A percentile compares a stretch with the other conserved stretches of the same genome.
phyloP scores from a whole-genome alignment of 2,329 filamentous ascomycete species.

The Grosmannia serpens region DNA sequence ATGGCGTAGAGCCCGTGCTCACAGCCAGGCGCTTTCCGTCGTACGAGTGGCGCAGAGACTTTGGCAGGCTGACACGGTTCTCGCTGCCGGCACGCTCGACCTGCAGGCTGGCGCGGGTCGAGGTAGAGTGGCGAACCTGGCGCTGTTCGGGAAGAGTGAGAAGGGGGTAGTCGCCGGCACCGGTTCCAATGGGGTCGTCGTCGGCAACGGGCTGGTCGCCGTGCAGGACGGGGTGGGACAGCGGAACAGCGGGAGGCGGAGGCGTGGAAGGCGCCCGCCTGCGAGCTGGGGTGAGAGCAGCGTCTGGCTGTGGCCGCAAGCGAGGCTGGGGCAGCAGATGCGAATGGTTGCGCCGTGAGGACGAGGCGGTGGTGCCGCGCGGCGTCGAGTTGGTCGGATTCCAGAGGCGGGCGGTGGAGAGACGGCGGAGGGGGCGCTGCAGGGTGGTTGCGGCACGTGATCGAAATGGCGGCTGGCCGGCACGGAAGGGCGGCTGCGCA shows the following conservation, averaged over 20 bases:
- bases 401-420: conserved; percentile 42
- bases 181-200: conserved; percentile 26
- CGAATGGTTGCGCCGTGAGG: background rate
- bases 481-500: conserved; percentile 1
- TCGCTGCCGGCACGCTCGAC: conserved; percentile 36
- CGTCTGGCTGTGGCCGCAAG: background rate
- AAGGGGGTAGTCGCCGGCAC: conserved; percentile 37
- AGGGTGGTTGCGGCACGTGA: conserved; percentile 23
- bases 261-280: conserved; percentile 41
- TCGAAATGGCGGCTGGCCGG: conserved; percentile 31
- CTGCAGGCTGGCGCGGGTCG: conserved; percentile 37
- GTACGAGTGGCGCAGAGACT: conserved; percentile 40
- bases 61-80: conserved; percentile 40
- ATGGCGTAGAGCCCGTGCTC: conserved; percentile 1
- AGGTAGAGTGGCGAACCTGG: conserved; percentile 30
- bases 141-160: conserved; percentile 39
- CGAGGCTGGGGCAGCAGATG: background rate
- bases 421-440: conserved; percentile 21
- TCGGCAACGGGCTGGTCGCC: conserved; percentile 23
- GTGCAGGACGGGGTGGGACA: conserved; percentile 27
- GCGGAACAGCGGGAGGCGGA: conserved; percentile 38
- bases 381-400: conserved; percentile 51
- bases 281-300: conserved; percentile 14
- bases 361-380: conserved; percentile 22
- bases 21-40: conserved; percentile 31